Evolutionary conservation across 352 stramenopile species (phyloP).

Genomic region (Pythium periplocum): DNA sequence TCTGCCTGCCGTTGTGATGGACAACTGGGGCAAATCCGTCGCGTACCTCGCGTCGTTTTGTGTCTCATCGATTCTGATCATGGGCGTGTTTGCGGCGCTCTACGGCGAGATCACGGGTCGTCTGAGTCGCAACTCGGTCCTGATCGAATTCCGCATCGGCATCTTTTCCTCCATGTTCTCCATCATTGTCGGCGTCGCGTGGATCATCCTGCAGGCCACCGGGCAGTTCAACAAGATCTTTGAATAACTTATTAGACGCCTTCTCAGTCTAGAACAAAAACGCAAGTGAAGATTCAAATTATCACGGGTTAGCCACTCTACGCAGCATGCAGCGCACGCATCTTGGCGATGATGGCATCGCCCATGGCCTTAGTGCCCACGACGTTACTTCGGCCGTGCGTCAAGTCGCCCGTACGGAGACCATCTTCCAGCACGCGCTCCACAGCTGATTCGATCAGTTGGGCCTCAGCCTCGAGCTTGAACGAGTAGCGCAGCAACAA

Average conservation of each 20-base stretch:
- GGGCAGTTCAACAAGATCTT: slow-evolving; percentile 72
- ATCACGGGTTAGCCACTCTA: neutral
- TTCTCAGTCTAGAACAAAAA: neutral
- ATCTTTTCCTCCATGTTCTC: slow-evolving; percentile 74
- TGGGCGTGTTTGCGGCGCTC: slow-evolving; percentile 85
- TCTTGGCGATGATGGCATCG: slow-evolving; percentile 76
- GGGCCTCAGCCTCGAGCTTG: slow-evolving; percentile 71
- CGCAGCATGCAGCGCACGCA: slow-evolving; percentile 38
- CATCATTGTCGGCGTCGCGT: slow-evolving; percentile 62
- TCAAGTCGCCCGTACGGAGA: slow-evolving; percentile 83
- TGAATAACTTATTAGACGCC: slow-evolving; percentile 24
- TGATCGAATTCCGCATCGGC: slow-evolving; percentile 62
- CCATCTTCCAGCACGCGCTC: slow-evolving; percentile 81
- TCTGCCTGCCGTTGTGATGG: slow-evolving; percentile 76
- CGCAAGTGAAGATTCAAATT: neutral
- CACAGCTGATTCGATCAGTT: slow-evolving; percentile 76
- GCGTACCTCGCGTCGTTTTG: slow-evolving; percentile 88
- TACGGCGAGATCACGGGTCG: slow-evolving; percentile 75
- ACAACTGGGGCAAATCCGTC: slow-evolving; percentile 58
- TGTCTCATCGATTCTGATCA: slow-evolving; percentile 84
- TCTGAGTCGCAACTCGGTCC: slow-evolving; percentile 40
- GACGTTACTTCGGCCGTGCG: slow-evolving; percentile 41
- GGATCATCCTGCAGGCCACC: slow-evolving; percentile 66
- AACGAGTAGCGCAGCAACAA: slow-evolving; percentile 97
- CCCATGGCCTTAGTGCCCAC: slow-evolving; percentile 75